Percentiles rank a stretch among this genome's conserved stretches.
Conservation (phyloP, 2,329 filamentous ascomycete genomes). For the Diaporthe sp. region DNA sequence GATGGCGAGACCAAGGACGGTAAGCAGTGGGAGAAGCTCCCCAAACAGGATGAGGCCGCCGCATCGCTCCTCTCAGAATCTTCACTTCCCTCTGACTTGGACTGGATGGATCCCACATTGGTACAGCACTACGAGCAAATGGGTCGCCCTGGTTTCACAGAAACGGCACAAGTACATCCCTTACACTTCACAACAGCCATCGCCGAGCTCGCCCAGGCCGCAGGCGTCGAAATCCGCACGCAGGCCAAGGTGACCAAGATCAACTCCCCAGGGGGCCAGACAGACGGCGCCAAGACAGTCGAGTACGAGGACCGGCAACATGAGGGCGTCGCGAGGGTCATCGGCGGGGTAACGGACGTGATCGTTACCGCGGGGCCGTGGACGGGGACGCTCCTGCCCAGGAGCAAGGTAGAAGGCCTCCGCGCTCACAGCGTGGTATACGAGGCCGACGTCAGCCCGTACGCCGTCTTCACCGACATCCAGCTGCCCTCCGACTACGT, state of each 20-base stretch:
- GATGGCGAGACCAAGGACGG: constrained; percentile 40
- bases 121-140: constrained; percentile 82
- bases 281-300: constrained; percentile 63
- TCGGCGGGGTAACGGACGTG: constrained; percentile 62
- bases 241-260: constrained; percentile 77
- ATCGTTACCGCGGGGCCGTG: constrained; percentile 57
- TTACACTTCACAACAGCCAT: constrained; percentile 90
- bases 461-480: constrained; percentile 90
- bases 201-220: constrained; percentile 77
- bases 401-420: constrained; percentile 66
- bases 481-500: constrained; percentile 74
- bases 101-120: constrained; percentile 81
- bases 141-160: constrained; percentile 72
- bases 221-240: constrained; percentile 74
- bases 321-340: constrained; percentile 44
- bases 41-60: constrained; percentile 66
- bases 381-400: constrained; percentile 69
- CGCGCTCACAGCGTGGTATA: constrained; percentile 75
- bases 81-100: constrained; percentile 78
- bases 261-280: constrained; percentile 54
- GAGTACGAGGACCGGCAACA: constrained; percentile 64
- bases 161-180: constrained; percentile 95
- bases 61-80: constrained; percentile 61
- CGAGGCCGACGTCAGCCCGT: constrained; percentile 73
- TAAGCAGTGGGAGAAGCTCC: constrained; percentile 70